A percentile compares a stretch with the other conserved stretches of the same genome.
Evolutionary conservation across 1,284 basidiomycete species (phyloP).

Genomic region (Naganishia albida): DNA sequence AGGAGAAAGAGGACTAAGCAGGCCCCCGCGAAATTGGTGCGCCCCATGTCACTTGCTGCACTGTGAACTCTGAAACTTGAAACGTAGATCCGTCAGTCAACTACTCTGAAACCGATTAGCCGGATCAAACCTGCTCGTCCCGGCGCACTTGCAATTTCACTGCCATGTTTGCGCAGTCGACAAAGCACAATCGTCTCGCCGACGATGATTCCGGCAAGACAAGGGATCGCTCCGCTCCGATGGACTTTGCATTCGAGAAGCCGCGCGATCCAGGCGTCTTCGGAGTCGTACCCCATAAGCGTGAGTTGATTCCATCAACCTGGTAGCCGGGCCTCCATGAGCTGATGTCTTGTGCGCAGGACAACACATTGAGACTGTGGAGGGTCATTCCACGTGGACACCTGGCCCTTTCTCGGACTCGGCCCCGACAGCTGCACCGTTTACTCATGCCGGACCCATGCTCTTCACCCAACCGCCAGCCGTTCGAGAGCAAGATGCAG

Average conservation of each 20-base stretch:
- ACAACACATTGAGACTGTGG: constrained; percentile 31
- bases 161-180: constrained; percentile 21
- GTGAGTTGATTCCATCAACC: neutral
- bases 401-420: constrained; percentile 17
- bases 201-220: neutral
- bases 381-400: constrained; percentile 31
- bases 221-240: constrained; percentile 25
- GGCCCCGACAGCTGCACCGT: neutral
- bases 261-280: constrained; percentile 31
- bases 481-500: constrained; percentile 6
- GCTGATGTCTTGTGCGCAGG: neutral
- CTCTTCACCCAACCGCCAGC: constrained; percentile 12
- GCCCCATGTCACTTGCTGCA: no score
- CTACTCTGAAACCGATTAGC: neutral
- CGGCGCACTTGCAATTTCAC: neutral
- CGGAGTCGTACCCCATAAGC: constrained; percentile 21
- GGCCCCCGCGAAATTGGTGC: no score
- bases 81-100: constrained; percentile 14
- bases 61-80: no score
- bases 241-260: constrained; percentile 30
- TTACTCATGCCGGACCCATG: constrained; percentile 20
- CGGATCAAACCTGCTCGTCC: neutral
- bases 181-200: constrained; percentile 13
- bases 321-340: neutral
- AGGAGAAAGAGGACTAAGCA: no score